phyloP scores from a whole-genome alignment of 208 protist species.

The Wallacemonas sp. region DNA sequence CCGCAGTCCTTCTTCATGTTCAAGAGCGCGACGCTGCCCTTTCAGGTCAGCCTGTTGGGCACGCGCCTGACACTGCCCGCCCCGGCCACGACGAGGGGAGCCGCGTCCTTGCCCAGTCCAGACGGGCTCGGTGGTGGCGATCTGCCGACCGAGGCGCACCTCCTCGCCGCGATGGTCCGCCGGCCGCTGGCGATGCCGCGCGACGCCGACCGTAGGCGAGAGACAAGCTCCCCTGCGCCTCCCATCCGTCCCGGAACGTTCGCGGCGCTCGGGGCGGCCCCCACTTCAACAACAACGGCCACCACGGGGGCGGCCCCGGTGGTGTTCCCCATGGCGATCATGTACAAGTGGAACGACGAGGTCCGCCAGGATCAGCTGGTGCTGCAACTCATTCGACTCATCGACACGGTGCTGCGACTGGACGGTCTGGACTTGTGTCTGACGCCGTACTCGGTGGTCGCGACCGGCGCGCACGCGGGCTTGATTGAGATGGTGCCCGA shows the following conservation, averaged over 20 bases:
- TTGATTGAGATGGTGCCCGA: constrained; percentile 86
- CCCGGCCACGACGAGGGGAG: too few relatives aligned
- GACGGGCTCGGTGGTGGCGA: too few relatives aligned
- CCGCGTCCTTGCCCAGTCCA: too few relatives aligned
- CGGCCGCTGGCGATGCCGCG: constrained; percentile 12
- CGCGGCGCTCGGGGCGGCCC: neutral
- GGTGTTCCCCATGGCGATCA: constrained; percentile 40
- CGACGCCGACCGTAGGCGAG: too few relatives aligned
- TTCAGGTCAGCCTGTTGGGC: constrained; percentile 52
- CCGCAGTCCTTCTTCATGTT: constrained; percentile 71
- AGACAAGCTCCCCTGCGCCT: neutral
- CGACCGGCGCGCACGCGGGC: constrained; percentile 78
- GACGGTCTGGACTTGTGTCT: constrained; percentile 95
- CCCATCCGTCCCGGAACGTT: neutral
- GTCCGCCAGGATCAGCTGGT: constrained; percentile 98
- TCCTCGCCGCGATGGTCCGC: neutral
- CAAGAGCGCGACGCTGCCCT: constrained; percentile 83
- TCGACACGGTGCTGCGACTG: constrained; percentile 91
- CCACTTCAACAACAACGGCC: too few relatives aligned
- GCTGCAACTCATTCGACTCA: constrained; percentile 91
- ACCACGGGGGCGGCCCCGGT: constrained; percentile 1
- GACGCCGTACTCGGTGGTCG: constrained; percentile 93
- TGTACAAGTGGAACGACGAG: constrained; percentile 96
- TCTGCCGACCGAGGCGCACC: neutral
- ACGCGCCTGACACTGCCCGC: neutral